Percentiles rank a stretch among this genome's conserved stretches.
These are phyloP conservation scores for Zopfochytrium polystomum DNA, from an alignment of 371 early-diverging fungal genomes.

Conservation along the genomic window DNA sequence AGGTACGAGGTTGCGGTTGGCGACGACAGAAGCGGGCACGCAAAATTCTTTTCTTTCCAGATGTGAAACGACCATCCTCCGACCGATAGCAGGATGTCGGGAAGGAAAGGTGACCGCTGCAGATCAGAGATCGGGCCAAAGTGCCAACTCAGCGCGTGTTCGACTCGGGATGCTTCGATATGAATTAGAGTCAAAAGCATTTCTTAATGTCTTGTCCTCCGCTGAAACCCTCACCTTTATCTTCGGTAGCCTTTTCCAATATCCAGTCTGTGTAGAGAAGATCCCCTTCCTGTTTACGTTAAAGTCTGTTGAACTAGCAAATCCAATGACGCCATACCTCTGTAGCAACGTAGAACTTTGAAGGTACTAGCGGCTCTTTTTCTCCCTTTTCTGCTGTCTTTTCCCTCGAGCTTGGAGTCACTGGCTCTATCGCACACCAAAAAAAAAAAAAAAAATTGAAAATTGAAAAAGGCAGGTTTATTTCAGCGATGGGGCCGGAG, in stretches of 20 bases:
- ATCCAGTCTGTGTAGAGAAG: slow-evolving; percentile 55
- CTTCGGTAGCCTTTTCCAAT: slow-evolving; percentile 49
- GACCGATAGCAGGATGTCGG: slow-evolving; percentile 50
- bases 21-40: slow-evolving; percentile 47
- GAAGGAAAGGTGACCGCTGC: slow-evolving; percentile 55
- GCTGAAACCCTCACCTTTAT: slow-evolving; percentile 35
- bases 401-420: slow-evolving; percentile 10
- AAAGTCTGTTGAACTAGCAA: background rate
- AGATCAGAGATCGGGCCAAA: slow-evolving; percentile 52
- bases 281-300: slow-evolving; percentile 49
- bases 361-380: slow-evolving; percentile 15
- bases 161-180: slow-evolving; percentile 46
- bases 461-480: too few species aligned
- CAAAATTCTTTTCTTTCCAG: slow-evolving; percentile 51
- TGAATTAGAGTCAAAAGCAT: background rate
- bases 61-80: slow-evolving; percentile 57
- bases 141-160: slow-evolving; percentile 44
- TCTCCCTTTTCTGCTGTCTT: slow-evolving; percentile 13
- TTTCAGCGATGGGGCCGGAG: background rate
- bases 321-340: slow-evolving; percentile 29
- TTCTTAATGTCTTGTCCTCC: background rate
- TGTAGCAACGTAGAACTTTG: slow-evolving; percentile 53
- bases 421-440: background rate
- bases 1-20: slow-evolving; percentile 29
- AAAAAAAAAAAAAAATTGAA: background rate